Base-by-base conservation (phyloP, 257 asterid genomes). In the Solanum phureja region DNA sequence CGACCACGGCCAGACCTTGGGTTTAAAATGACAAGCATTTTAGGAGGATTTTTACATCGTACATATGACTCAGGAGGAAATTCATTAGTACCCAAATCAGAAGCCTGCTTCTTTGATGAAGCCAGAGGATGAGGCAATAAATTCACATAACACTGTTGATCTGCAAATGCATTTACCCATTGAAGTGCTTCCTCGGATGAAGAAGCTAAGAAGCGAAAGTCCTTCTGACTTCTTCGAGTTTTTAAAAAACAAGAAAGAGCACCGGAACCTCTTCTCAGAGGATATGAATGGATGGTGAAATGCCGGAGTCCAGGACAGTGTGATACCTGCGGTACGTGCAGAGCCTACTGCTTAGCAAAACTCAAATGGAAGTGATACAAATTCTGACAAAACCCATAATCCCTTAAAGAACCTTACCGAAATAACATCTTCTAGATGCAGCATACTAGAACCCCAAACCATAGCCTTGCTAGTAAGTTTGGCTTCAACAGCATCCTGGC, bases 1-100 rank as follows among this genome's bases (percentile, higher is more conserved):
- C 99, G 98, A 83, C 99, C 99, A 74, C 95, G 95, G 37, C 99
- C 99, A 85, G 99, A 95, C 88, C 96, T 95, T 88, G 99, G 99
- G 92, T 97, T 97, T 89, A 97, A 92, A 90, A 97, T 93, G 89
- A 95, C 99, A 69, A 97, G 98, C 98, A 97, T 94, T 92, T 89
- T 94, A 27, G 99, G 99, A 23, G 97, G 92, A 86, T 89, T 94
- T 94, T 96, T 97, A 89, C 98, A 94, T 92, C 95, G 94, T 88
- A 97, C 87, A 90, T 91, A 93, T 64, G 96, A 95, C 92, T 96
- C 99, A 1, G 95, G 95, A 86, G 98, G 98, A 88, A 97, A 93
- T 87, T 94, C 98, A 81, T 91, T 94, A 90, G 93, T 91, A 91
- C 92, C 86, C 76, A 91, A 74, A 79, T 95, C 98, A 38, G 95